Evolutionary conservation across 495 filamentous ascomycete species (phyloP), one percentile per base, ranked within the genome.

Genomic region (Filosporella fistucella): DNA sequence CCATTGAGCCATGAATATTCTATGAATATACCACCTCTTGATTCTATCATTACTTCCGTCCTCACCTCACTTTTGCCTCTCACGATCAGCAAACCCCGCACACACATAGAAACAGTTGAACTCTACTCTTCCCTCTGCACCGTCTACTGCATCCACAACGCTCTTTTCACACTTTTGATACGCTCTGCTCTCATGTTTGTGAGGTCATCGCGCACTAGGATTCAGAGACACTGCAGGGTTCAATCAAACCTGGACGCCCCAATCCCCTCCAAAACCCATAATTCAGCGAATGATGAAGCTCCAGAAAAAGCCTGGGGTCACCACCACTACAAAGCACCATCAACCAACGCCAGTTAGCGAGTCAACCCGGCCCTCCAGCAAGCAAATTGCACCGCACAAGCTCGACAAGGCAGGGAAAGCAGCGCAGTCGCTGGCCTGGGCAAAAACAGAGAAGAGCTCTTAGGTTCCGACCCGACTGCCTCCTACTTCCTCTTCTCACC

Each of bases 231-330:
- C n/a, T 35, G 33, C 33, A 35, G 33, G 33, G 33, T n/a, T n/a
- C n/a, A n/a, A 30, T 14, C 18, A 4, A 6, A n/a, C 33, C n/a
- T 35, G 33, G n/a, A n/a, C 13, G 4, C 6, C 18, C 5, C n/a
- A 35, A n/a, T n/a, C n/a, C n/a, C n/a, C n/a, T n/a, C n/a, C n/a
- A n/a, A n/a, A n/a, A n/a, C n/a, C 13, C 7, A 35, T n/a, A 35
- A 35, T 35, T 35, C 33, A 35, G 33, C 33, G 33, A 35, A 35
- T 35, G 33, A 16, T 35, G 13, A 35, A 35, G 33, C 33, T 35
- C n/a, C 7, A n/a, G 4, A 30, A n/a, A 8, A 30, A 30, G 28
- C 28, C 8, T n/a, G 28, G 8, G n/a, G 28, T 30, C 8, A n/a
- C 28, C 8, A 30, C 28, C 28, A 30, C 8, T n/a, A 30, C 8